These are phyloP conservation scores for Debaryomycetaceae sp. DNA, from an alignment of 1,139 yeast genomes.

Conservation along the genomic window DNA sequence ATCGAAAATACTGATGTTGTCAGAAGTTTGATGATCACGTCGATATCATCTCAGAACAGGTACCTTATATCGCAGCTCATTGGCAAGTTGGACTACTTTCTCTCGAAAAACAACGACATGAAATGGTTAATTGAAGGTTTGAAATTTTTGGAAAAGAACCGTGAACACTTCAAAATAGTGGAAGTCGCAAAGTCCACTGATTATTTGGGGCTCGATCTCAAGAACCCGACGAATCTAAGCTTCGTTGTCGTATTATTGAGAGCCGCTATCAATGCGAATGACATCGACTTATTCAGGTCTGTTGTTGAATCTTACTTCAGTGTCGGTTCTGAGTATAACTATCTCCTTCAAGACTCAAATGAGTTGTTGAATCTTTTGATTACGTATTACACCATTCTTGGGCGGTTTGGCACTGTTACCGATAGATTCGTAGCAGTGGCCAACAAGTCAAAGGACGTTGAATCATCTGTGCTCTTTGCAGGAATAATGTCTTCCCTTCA, in stretches of 20 bases:
- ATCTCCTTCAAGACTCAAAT: constrained; percentile 11
- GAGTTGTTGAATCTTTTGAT: constrained; percentile 19
- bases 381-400: constrained; percentile 18
- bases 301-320: constrained; percentile 12
- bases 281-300: constrained; percentile 13
- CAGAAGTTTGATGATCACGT: constrained; percentile 9
- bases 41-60: constrained; percentile 15
- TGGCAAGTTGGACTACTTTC: constrained; percentile 11
- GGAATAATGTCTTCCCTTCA: constrained; percentile 15
- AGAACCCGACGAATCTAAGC: constrained; percentile 6
- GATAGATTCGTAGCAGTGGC: constrained; percentile 13
- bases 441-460: constrained; percentile 10
- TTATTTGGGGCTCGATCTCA: constrained; percentile 5
- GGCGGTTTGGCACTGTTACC: constrained; percentile 13
- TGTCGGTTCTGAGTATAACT: constrained; percentile 5
- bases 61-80: constrained; percentile 16
- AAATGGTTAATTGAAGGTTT: constrained; percentile 20
- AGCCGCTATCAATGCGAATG: constrained; percentile 12
- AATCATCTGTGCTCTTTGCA: constrained; percentile 18
- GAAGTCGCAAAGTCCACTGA: constrained; percentile 7
- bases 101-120: constrained; percentile 8
- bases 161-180: constrained; percentile 7
- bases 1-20: constrained; percentile 11
- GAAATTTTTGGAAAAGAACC: constrained; percentile 12
- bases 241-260: constrained; percentile 11